These are phyloP conservation scores for Eutrema salsugineum DNA, from an alignment of 441 rosid genomes.

Conservation along the genomic window DNA sequence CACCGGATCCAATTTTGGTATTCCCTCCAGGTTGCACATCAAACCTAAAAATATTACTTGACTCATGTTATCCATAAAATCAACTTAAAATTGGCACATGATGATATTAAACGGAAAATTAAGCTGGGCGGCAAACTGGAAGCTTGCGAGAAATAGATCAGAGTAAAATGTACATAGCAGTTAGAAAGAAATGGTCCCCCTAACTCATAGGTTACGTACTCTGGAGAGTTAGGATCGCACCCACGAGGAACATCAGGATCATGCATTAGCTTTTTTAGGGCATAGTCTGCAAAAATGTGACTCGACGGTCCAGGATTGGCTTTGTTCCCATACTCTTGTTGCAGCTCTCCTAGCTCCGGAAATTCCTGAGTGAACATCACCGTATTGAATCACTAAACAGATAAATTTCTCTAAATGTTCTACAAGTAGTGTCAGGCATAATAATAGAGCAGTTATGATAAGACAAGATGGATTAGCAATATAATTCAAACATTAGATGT, in stretches of 20 bases:
- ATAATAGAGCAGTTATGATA: not conserved
- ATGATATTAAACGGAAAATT: slow-evolving; percentile 3
- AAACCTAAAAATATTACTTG: slow-evolving; percentile 50
- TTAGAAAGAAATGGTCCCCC: slow-evolving; percentile 1
- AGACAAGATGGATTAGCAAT: not conserved
- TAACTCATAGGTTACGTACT: slow-evolving; percentile 52
- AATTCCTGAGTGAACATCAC: slow-evolving; percentile 51
- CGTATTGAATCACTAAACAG: slow-evolving; percentile 4
- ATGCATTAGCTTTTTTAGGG: slow-evolving; percentile 57
- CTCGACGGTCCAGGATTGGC: slow-evolving; percentile 46
- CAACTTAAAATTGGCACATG: slow-evolving; percentile 16
- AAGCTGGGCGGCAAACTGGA: slow-evolving; percentile 10
- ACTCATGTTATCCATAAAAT: slow-evolving; percentile 8
- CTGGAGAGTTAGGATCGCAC: slow-evolving; percentile 69
- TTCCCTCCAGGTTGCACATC: slow-evolving; percentile 76
- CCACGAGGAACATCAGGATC: slow-evolving; percentile 86
- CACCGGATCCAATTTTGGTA: slow-evolving; percentile 83
- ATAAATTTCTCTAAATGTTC: not conserved
- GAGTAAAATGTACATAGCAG: slow-evolving; percentile 13
- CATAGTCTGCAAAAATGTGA: slow-evolving; percentile 36
- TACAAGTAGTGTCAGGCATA: not conserved
- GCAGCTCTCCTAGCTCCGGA: slow-evolving; percentile 71
- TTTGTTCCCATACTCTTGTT: slow-evolving; percentile 57
- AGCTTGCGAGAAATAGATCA: slow-evolving; percentile 4
- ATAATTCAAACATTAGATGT: not conserved